These are phyloP conservation scores for Ensete ventricosum DNA, from an alignment of 176 grass and related monocot genomes.

Conservation along the genomic window DNA sequence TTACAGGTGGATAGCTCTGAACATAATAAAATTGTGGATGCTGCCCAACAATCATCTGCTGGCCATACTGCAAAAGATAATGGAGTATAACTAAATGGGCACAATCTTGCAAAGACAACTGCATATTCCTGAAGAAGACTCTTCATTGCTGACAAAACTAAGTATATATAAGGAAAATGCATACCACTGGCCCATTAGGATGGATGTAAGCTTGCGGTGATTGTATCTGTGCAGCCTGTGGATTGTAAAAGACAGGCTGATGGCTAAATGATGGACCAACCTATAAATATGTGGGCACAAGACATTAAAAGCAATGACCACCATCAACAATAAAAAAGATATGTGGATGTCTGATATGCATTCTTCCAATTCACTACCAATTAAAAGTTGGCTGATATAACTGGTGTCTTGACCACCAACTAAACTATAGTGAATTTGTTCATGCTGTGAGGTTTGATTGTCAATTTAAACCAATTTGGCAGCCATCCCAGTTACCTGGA, in stretches of 20 bases:
- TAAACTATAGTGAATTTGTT: background rate
- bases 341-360: background rate
- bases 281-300: slow-evolving; percentile 24
- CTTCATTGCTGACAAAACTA: background rate
- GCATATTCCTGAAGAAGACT: background rate
- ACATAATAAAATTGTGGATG: slow-evolving; percentile 49
- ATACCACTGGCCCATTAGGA: slow-evolving; percentile 40
- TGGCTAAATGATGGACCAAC: slow-evolving; percentile 41
- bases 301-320: background rate
- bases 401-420: background rate
- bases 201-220: slow-evolving; percentile 49
- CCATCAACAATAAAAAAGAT: background rate
- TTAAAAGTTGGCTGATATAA: background rate
- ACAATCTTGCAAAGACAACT: background rate
- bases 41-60: slow-evolving; percentile 61
- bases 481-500: background rate
- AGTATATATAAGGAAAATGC: slow-evolving; percentile 1
- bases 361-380: background rate
- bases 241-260: slow-evolving; percentile 44
- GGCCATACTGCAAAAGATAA: slow-evolving; percentile 50
- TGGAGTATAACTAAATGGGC: background rate
- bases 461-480: background rate
- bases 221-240: slow-evolving; percentile 38
- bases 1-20: slow-evolving; percentile 36
- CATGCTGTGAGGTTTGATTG: background rate